phyloP scores from a whole-genome alignment of 345 rosid species.

The Euphorbia pulcherrima region DNA sequence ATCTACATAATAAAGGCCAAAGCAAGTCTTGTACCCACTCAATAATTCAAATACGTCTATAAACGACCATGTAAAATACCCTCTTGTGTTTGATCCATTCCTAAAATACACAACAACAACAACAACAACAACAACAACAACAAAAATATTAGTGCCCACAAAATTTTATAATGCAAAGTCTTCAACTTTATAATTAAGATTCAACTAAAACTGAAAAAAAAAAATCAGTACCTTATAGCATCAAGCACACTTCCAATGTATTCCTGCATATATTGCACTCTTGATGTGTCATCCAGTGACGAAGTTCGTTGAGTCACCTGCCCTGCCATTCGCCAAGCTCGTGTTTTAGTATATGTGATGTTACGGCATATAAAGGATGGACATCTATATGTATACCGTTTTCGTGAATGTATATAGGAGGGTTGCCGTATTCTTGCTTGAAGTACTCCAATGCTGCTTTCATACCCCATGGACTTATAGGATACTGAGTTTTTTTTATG shows the following conservation, averaged over 20 bases:
- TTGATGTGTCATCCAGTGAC: slow-evolving; percentile 41
- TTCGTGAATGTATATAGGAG: slow-evolving; percentile 41
- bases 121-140: neutral
- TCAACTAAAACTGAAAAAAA: neutral
- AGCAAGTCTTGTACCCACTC: slow-evolving; percentile 38
- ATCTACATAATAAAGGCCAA: slow-evolving; percentile 47
- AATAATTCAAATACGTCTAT: slow-evolving; percentile 39
- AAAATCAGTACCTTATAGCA: slow-evolving; percentile 35
- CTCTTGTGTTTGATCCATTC: slow-evolving; percentile 44
- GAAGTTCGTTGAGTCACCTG: slow-evolving; percentile 34
- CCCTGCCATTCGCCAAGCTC: slow-evolving; percentile 28
- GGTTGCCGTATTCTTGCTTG: slow-evolving; percentile 38
- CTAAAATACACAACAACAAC: slow-evolving; percentile 13
- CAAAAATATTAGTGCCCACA: neutral
- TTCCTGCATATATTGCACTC: slow-evolving; percentile 40
- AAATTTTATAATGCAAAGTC: too few species aligned
- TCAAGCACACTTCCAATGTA: slow-evolving; percentile 47
- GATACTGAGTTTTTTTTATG: slow-evolving; percentile 24
- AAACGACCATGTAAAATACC: slow-evolving; percentile 53
- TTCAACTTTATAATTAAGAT: too few species aligned
- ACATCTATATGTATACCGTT: slow-evolving; percentile 42
- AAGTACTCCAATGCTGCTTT: slow-evolving; percentile 31
- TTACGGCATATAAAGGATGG: neutral
- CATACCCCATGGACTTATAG: slow-evolving; percentile 34
- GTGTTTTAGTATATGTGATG: too few species aligned